Base-by-base conservation (phyloP, 768 basidiomycete genomes). In the Inosperma sp. region DNA sequence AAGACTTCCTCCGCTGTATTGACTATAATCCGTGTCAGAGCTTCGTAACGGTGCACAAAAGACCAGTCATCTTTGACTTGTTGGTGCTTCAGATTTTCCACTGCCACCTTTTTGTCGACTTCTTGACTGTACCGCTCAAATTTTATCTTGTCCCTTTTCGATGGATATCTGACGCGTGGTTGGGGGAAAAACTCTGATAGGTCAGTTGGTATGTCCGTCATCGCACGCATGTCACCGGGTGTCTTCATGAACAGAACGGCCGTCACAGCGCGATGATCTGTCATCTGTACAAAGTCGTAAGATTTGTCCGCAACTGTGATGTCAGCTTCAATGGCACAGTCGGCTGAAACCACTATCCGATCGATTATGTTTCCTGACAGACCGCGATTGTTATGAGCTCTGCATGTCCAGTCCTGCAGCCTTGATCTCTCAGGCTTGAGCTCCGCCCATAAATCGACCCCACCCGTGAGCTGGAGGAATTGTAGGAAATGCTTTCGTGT, bases 311-410 rank as follows among this genome's bases (percentile, higher is more conserved):
- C 37, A 2, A 49, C 48, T 2, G 26, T n/a, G 1, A 49, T 49
- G 4, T 37, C 48, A 27, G 48, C 34, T 7, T 49, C 48, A 16
- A 56, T 40, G 12, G 57, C 47, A 6, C 33, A 7, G 12, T 27
- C 23, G 1, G 36, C 21, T 0, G 62, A 61, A 0, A 52, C 26
- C 5, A 56, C 60, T 1, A 62, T 41, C 6, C 56, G 37, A 36
- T 63, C 57, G 14, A 62, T 65, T n/a, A 65, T 65, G 49, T 52
- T 61, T 3, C 62, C 58, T 8, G 48, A 47, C 5, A 17, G 26
- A 3, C 26, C 40, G 0, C 31, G 39, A n/a, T 36, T 26, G 39
- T 48, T 48, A 16, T 30, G 41, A 3, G 26, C 51, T 2, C 41
- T 41, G 17, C 47, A 51, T 1, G 56, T 62, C 59, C 54, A 62